Evolutionary conservation across 1,284 basidiomycete genomes (phyloP).

Genomic region (Pascua sp.): DNA sequence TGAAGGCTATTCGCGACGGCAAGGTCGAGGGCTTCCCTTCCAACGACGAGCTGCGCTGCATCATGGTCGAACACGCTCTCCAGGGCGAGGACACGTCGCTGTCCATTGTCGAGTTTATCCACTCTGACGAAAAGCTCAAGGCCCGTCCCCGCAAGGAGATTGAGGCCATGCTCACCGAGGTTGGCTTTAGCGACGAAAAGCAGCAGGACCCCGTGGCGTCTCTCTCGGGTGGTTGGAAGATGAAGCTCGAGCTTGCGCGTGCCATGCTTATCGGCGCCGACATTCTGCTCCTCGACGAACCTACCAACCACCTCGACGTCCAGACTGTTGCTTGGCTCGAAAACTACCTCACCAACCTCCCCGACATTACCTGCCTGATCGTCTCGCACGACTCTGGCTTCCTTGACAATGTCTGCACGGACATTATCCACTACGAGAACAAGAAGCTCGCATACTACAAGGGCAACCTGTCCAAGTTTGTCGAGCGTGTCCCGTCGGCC

Average conservation of each 20-base stretch:
- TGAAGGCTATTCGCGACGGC: constrained; percentile 90
- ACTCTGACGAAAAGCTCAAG: constrained; percentile 57
- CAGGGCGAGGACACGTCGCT: constrained; percentile 84
- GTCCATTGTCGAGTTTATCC: constrained; percentile 83
- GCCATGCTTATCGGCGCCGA: constrained; percentile 98
- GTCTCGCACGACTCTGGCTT: constrained; percentile 98
- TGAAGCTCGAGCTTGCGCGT: constrained; percentile 82
- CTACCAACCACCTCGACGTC: constrained; percentile 67
- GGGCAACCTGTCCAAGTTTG: constrained; percentile 90
- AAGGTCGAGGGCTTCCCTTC: constrained; percentile 97
- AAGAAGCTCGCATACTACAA: constrained; percentile 97
- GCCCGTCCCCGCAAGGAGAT: constrained; percentile 65
- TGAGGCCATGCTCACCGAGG: constrained; percentile 70
- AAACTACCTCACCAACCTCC: constrained; percentile 76
- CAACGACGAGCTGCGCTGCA: constrained; percentile 74
- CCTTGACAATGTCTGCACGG: constrained; percentile 93
- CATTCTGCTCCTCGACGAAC: constrained; percentile 67
- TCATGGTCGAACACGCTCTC: constrained; percentile 95
- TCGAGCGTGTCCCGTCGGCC: constrained; percentile 86
- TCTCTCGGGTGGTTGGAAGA: constrained; percentile 98
- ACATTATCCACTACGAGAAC: constrained; percentile 93
- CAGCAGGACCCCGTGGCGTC: constrained; percentile 84
- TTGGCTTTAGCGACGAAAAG: constrained; percentile 86
- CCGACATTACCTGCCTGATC: constrained; percentile 84
- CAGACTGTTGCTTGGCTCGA: constrained; percentile 91